phyloP scores from a whole-genome alignment of 768 basidiomycete species.

The Kwoniella europaea region DNA sequence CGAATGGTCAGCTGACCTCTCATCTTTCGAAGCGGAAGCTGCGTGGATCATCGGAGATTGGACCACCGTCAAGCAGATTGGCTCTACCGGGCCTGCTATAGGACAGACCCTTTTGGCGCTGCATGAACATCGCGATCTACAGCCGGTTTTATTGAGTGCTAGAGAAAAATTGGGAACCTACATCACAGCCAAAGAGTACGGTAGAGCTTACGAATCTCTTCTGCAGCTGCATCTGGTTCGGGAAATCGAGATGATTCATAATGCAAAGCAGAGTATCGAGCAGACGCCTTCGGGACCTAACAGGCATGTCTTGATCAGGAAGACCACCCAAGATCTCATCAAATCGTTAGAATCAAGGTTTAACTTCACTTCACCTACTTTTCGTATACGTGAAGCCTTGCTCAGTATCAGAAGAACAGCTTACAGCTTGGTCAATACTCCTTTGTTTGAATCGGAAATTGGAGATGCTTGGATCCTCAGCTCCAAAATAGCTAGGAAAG shows the following conservation, averaged over 20 bases:
- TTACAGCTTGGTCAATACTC: constrained; percentile 61
- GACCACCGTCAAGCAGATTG: constrained; percentile 74
- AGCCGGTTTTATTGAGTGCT: constrained; percentile 58
- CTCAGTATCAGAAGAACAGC: constrained; percentile 87
- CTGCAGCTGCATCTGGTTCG: constrained; percentile 83
- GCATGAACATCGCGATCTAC: constrained; percentile 63
- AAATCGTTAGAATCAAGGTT: constrained; percentile 69
- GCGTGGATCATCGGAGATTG: constrained; percentile 97
- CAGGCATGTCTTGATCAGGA: constrained; percentile 41
- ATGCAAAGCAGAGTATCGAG: constrained; percentile 59
- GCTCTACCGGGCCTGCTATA: constrained; percentile 61
- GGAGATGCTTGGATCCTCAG: constrained; percentile 87
- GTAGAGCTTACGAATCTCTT: constrained; percentile 82
- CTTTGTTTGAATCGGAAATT: constrained; percentile 63
- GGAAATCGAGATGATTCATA: constrained; percentile 71
- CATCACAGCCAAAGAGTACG: constrained; percentile 80
- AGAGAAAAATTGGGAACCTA: constrained; percentile 75
- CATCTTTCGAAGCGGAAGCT: constrained; percentile 87
- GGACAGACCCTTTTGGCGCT: constrained; percentile 81
- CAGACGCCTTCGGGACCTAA: constrained; percentile 20
- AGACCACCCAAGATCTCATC: constrained; percentile 62
- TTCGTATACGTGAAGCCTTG: constrained; percentile 83
- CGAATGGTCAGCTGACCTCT: constrained; percentile 76
- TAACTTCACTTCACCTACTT: constrained; percentile 79
- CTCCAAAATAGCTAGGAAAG: constrained; percentile 95